Evolutionary conservation across 140 eudicot species (phyloP).

Genomic region (Senecio squalidus): DNA sequence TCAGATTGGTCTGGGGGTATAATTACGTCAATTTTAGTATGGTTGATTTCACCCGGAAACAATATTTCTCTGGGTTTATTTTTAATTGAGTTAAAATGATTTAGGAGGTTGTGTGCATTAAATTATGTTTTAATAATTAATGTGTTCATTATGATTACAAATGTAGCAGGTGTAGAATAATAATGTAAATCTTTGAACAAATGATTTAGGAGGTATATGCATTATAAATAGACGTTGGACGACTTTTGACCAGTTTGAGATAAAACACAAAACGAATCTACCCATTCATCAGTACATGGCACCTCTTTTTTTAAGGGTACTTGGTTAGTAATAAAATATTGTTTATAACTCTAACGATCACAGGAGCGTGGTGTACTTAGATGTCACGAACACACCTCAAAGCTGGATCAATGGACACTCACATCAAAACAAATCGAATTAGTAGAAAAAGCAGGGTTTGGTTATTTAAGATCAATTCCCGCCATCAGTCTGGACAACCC

Average conservation of each 20-base stretch:
- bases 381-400: conserved; percentile 98
- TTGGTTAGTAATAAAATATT: background rate
- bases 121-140: no score
- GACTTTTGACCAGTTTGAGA: no score
- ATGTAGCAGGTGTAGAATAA: background rate
- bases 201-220: background rate
- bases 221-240: no score
- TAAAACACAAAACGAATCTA: no score
- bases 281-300: no score
- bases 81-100: no score
- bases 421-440: conserved; percentile 77
- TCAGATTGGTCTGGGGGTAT: no score
- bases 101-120: background rate
- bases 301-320: no score
- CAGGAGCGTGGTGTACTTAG: conserved; percentile 97
- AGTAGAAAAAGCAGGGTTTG: conserved; percentile 78
- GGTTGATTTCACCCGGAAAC: background rate
- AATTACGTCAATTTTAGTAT: background rate
- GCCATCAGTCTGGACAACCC: conserved; percentile 94
- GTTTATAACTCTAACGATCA: background rate
- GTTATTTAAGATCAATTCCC: conserved; percentile 75
- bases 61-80: no score
- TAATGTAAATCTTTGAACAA: background rate
- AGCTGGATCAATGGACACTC: conserved; percentile 91
- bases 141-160: background rate